Base-by-base conservation (phyloP, 2,329 filamentous ascomycete genomes). In the Hymenoscyphus fraxineus region DNA sequence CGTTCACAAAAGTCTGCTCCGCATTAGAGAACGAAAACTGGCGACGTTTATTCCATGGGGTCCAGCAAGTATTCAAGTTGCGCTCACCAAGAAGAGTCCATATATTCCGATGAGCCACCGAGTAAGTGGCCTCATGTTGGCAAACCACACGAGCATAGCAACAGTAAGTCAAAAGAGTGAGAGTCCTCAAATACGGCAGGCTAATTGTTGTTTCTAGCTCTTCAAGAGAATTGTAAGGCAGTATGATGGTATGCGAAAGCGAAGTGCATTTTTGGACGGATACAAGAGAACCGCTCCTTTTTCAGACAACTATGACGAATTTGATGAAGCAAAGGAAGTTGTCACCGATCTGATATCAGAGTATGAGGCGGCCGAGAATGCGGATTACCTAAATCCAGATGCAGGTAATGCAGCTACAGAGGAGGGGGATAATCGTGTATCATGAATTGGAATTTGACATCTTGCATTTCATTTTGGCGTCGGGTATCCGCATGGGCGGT, bases 1-100 rank as follows among this genome's bases (percentile, higher is more conserved):
- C 78, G 92, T 99, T 64, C 95, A 99, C 82, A 99, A 99, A 85
- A 98, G 94, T 69, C 82, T 99, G 64, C 86, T 99, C 65, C 91
- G 95, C 69, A 99, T 99, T 74, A 89, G 95, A 59, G 95, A 99
- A 81, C 89, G 95, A 59, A 88, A 92, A 65, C 84, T 99, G 62
- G 96, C 95, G 10, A 96, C 92, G 0, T 99, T 99, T 75, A 99
- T 99, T 68, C 95, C 96, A 10, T 99, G 95, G 95, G 95, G 95
- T 0, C 95, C 95, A 0, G 95, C 95, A 35, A 96, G 92, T 74
- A 99, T 99, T 69, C 95, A 99, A 78, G 95, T 99, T 13, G 96
- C 95, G 2, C 80, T 99, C 67, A 97, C 95, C 1, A 97, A 97
- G 81, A 92, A 96, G 74, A 97, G 93, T 54, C 96, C 96, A 1